Conservation (phyloP, 2,329 filamentous ascomycete genomes). For the Penicillium griseofulvum region DNA sequence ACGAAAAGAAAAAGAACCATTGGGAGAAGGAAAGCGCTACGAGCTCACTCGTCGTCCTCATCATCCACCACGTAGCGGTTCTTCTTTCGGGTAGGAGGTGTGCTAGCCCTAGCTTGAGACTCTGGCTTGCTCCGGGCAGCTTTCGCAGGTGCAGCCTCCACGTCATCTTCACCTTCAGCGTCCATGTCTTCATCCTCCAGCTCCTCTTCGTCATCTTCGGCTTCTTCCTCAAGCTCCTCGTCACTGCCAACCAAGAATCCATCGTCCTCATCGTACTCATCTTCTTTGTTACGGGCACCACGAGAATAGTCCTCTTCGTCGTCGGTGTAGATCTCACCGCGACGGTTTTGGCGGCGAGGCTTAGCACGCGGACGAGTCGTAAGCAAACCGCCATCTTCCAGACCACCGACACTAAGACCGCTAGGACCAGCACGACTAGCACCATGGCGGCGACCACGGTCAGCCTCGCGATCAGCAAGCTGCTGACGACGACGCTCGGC, state of each 20-base stretch:
- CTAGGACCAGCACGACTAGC: slow-evolving; percentile 46
- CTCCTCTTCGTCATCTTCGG: slow-evolving; percentile 44
- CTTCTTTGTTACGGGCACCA: slow-evolving; percentile 58
- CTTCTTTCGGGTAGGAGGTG: slow-evolving; percentile 45
- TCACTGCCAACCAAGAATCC: slow-evolving; percentile 65
- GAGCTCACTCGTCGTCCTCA: slow-evolving; percentile 47
- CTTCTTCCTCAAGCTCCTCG: slow-evolving; percentile 48
- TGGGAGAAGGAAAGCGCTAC: background rate
- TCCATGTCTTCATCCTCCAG: slow-evolving; percentile 47
- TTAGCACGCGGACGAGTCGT: slow-evolving; percentile 43
- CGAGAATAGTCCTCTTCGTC: slow-evolving; percentile 50
- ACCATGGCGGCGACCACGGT: slow-evolving; percentile 52
- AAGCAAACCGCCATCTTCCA: slow-evolving; percentile 56
- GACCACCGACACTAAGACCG: slow-evolving; percentile 55
- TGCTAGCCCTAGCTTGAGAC: slow-evolving; percentile 25
- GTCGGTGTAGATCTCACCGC: slow-evolving; percentile 50
- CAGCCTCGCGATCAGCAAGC: slow-evolving; percentile 54
- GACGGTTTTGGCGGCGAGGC: slow-evolving; percentile 42
- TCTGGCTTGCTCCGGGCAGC: slow-evolving; percentile 30
- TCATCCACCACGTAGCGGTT: slow-evolving; percentile 49
- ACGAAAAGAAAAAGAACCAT: background rate
- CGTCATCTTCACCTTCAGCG: slow-evolving; percentile 45
- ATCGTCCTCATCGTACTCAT: slow-evolving; percentile 80
- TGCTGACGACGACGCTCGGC: slow-evolving; percentile 55
- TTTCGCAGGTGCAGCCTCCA: slow-evolving; percentile 30